Evolutionary conservation across 2,329 filamentous ascomycete species (phyloP).

Genomic region (Penicillium sp.): DNA sequence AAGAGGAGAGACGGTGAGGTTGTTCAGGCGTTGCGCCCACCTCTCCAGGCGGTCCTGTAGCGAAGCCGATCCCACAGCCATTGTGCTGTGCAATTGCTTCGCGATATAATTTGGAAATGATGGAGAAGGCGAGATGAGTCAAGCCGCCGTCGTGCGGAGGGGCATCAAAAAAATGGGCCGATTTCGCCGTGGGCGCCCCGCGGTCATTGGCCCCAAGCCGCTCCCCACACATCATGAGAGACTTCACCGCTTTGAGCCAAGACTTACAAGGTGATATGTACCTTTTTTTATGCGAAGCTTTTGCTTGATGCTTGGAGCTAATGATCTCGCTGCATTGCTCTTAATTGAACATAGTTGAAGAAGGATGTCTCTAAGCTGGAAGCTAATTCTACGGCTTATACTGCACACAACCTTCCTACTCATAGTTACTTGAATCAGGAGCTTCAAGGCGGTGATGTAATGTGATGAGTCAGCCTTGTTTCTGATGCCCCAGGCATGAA

Average conservation of each 20-base stretch:
- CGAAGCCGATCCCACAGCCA: conserved; percentile 37
- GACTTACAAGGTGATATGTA: background rate
- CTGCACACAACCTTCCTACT: too few relatives aligned
- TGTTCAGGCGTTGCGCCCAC: conserved; percentile 46
- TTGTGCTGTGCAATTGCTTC: conserved; percentile 26
- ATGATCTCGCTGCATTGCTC: background rate
- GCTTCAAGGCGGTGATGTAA: conserved; percentile 8
- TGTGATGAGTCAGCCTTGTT: conserved; percentile 13
- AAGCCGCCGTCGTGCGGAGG: conserved; percentile 20
- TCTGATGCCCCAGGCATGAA: conserved; percentile 11
- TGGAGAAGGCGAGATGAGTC: conserved; percentile 28
- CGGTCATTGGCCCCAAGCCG: conserved; percentile 17
- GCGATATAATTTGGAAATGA: conserved; percentile 11
- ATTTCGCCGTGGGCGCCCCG: conserved; percentile 28
- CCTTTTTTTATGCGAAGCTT: background rate
- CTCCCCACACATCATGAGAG: conserved; percentile 15
- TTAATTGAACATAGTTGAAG: background rate
- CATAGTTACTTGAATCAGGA: too few relatives aligned
- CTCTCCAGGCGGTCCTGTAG: conserved; percentile 44
- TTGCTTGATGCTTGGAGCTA: too few relatives aligned
- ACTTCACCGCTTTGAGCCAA: conserved; percentile 16
- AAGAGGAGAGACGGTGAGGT: conserved; percentile 47
- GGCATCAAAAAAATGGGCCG: conserved; percentile 32
- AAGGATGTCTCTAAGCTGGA: too few relatives aligned
- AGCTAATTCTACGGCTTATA: too few relatives aligned